Evolutionary conservation across 768 basidiomycete species (phyloP).

Genomic region (Termitomyces sp.): DNA sequence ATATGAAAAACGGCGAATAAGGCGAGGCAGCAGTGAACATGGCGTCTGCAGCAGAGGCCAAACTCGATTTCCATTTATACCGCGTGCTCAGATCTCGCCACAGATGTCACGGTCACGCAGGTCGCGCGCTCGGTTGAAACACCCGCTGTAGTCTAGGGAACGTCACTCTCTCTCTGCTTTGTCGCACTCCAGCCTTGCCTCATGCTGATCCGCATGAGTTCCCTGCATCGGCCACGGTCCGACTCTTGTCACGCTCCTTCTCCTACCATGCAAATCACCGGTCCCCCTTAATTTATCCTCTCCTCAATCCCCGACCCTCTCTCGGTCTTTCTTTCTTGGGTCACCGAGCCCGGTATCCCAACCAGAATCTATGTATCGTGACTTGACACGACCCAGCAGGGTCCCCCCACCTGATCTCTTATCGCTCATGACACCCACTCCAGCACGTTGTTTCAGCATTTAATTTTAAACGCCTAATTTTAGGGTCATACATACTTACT

Average conservation of each 20-base stretch:
- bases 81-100: background rate
- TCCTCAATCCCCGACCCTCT: background rate
- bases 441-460: background rate
- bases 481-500: background rate
- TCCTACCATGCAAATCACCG: background rate
- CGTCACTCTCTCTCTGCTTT: background rate
- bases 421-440: background rate
- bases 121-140: background rate
- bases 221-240: background rate
- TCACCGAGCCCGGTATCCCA: background rate
- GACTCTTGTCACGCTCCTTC: background rate
- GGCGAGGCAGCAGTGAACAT: constrained; percentile 41
- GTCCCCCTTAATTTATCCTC: background rate
- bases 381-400: background rate
- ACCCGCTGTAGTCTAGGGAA: background rate
- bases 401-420: background rate
- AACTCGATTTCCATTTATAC: background rate
- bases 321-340: background rate
- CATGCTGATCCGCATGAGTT: background rate
- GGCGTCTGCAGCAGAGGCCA: background rate
- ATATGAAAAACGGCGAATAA: constrained; percentile 65
- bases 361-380: background rate
- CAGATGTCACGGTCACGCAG: constrained; percentile 1
- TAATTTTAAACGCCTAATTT: background rate
- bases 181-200: background rate